Evolutionary conservation across 176 grass and related monocot genomes (phyloP).

Genomic region (Cymbopogon citratus): DNA sequence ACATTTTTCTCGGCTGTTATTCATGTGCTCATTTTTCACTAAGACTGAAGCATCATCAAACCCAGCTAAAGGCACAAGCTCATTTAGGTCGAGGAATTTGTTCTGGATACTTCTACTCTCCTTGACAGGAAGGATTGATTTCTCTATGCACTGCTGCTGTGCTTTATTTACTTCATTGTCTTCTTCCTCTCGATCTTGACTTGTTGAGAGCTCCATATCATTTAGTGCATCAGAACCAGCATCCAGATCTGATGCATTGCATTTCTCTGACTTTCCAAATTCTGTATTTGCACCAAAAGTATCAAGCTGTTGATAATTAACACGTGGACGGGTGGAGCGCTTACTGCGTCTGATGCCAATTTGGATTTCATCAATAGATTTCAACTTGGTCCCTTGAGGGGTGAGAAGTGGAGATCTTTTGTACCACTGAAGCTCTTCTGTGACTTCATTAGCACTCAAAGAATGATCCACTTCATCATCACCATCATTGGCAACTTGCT

Average conservation of each 20-base stretch:
- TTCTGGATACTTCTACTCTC: conserved; percentile 27
- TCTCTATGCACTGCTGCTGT: conserved; percentile 19
- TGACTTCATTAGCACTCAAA: conserved; percentile 61
- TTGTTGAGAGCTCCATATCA: conserved; percentile 41
- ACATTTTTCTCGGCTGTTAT: conserved; percentile 35
- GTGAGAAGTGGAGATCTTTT: conserved; percentile 40
- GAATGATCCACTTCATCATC: conserved; percentile 51
- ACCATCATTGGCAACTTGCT: conserved; percentile 43
- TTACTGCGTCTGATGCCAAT: conserved; percentile 68
- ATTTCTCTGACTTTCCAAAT: conserved; percentile 39
- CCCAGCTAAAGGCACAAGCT: conserved; percentile 39
- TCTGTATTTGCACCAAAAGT: conserved; percentile 46
- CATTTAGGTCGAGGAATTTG: conserved; percentile 68
- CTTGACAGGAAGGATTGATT: conserved; percentile 23
- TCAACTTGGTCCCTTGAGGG: conserved; percentile 44
- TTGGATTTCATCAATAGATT: conserved; percentile 46
- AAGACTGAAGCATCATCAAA: conserved; percentile 40
- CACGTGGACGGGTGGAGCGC: conserved; percentile 48
- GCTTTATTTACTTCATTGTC: conserved; percentile 45
- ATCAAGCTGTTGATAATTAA: conserved; percentile 61
- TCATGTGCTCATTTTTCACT: conserved; percentile 42
- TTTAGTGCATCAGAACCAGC: conserved; percentile 36
- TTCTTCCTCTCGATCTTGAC: conserved; percentile 56
- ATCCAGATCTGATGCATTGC: conserved; percentile 46
- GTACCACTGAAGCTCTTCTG: conserved; percentile 26